Percentiles rank a stretch among this genome's conserved stretches.
Conservation (phyloP, 2,329 filamentous ascomycete genomes). For the Aspergillus viridinutans region DNA sequence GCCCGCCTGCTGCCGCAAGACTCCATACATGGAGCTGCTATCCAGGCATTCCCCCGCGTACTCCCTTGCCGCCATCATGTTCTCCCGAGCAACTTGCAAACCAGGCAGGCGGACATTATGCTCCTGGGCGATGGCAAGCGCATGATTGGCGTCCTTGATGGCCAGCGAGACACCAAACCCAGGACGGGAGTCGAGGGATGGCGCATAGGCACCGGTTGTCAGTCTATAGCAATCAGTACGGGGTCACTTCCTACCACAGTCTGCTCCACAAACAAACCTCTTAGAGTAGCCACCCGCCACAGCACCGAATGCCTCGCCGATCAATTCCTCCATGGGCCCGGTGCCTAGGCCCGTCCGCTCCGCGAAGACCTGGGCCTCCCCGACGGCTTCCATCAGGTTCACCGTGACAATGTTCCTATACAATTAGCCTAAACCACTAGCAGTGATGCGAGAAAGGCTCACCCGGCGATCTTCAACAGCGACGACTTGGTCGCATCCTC, state of each 20-base stretch:
- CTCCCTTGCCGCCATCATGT: conserved; percentile 34
- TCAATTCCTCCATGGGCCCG: conserved; percentile 40
- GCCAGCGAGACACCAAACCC: conserved; percentile 36
- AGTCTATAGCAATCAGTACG: conserved; percentile 21
- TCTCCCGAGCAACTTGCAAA: conserved; percentile 29
- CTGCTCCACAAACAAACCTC: conserved; percentile 21
- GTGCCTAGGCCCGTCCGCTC: conserved; percentile 44
- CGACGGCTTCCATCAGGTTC: conserved; percentile 44
- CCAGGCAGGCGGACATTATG: conserved; percentile 30
- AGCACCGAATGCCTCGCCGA: conserved; percentile 42
- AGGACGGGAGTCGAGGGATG: conserved; percentile 31
- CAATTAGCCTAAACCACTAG: neutral
- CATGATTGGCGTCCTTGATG: conserved; percentile 37
- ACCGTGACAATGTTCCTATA: conserved; percentile 41
- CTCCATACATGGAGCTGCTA: conserved; percentile 37
- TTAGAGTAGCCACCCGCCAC: conserved; percentile 42
- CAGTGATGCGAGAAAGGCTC: conserved; percentile 9
- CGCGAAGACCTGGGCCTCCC: conserved; percentile 45
- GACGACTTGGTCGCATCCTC: conserved; percentile 41
- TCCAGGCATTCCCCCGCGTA: conserved; percentile 36
- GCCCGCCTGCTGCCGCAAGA: conserved; percentile 33
- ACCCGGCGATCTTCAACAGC: conserved; percentile 44
- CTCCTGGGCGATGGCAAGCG: conserved; percentile 29
- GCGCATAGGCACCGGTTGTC: conserved; percentile 42
- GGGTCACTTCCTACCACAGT: neutral